Conservation (phyloP, 2,329 filamentous ascomycete genomes). For the Corinectria fuckeliana region DNA sequence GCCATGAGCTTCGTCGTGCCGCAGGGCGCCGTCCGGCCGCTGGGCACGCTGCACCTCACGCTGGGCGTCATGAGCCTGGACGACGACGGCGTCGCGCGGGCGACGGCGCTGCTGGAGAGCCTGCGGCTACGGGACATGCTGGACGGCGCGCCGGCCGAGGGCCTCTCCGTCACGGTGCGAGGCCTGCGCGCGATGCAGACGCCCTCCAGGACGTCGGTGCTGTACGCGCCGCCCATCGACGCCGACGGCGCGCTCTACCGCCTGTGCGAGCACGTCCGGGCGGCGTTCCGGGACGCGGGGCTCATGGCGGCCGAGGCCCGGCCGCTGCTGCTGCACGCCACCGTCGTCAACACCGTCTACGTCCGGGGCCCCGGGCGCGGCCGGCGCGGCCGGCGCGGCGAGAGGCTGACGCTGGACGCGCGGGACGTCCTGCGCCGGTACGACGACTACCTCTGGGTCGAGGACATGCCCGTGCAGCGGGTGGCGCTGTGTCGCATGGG, state of each 20-base stretch:
- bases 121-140: slow-evolving; percentile 51
- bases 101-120: slow-evolving; percentile 47
- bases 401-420: slow-evolving; percentile 60
- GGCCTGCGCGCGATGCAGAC: slow-evolving; percentile 69
- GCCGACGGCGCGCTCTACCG: slow-evolving; percentile 54
- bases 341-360: slow-evolving; percentile 86
- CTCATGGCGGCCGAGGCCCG: slow-evolving; percentile 65
- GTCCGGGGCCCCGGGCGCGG: slow-evolving; percentile 56
- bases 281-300: slow-evolving; percentile 60
- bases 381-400: slow-evolving; percentile 38
- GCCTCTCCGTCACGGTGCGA: slow-evolving; percentile 54
- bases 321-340: slow-evolving; percentile 80
- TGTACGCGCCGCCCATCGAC: slow-evolving; percentile 70
- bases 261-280: slow-evolving; percentile 65
- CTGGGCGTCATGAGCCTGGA: slow-evolving; percentile 83
- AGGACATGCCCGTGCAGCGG: slow-evolving; percentile 69
- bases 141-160: slow-evolving; percentile 24
- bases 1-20: slow-evolving; percentile 60
- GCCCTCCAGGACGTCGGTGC: slow-evolving; percentile 62
- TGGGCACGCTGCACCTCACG: slow-evolving; percentile 84
- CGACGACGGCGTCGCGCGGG: slow-evolving; percentile 53
- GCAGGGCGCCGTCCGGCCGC: slow-evolving; percentile 71
- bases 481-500: slow-evolving; percentile 89
- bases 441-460: slow-evolving; percentile 73
- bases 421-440: slow-evolving; percentile 64